Evolutionary conservation across 129 eudicot genomes (phyloP).

Genomic region (Helichrysum umbraculigerum): DNA sequence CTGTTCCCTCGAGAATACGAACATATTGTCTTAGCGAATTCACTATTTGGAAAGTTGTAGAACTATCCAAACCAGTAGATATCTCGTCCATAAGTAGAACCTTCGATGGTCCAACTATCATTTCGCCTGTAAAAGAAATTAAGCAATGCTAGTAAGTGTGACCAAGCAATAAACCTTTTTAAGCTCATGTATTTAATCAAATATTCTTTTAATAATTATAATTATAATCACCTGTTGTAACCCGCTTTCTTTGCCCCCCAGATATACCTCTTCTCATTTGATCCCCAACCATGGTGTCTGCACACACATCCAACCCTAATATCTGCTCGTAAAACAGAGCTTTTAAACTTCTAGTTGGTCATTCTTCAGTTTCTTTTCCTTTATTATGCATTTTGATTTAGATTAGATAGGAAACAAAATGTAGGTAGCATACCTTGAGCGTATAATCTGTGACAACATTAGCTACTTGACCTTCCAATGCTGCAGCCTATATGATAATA

Average conservation of each 20-base stretch:
- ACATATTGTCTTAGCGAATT: constrained; percentile 60
- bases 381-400: no score
- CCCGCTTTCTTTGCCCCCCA: constrained; percentile 89
- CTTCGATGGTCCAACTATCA: constrained; percentile 87
- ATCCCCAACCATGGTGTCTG: constrained; percentile 88
- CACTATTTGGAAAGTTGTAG: constrained; percentile 81
- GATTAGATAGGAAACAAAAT: not conserved
- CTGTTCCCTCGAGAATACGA: constrained; percentile 79
- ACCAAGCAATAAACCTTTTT: not conserved
- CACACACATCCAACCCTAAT: constrained; percentile 57
- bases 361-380: no score
- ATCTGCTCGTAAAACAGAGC: not conserved
- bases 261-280: constrained; percentile 78
- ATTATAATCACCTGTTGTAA: constrained; percentile 62
- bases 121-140: constrained; percentile 49
- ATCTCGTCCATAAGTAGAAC: constrained; percentile 94
- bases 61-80: constrained; percentile 92
- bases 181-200: no score
- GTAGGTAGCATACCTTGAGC: constrained; percentile 50
- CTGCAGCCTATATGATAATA: constrained; percentile 51
- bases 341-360: no score
- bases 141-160: not conserved
- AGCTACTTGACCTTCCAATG: constrained; percentile 58
- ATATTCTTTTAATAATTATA: no score
- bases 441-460: constrained; percentile 69